A percentile compares a stretch with the other conserved stretches of the same genome.
Evolutionary conservation across 257 asterid species (phyloP).

Genomic region (Solanum bulbocastanum): DNA sequence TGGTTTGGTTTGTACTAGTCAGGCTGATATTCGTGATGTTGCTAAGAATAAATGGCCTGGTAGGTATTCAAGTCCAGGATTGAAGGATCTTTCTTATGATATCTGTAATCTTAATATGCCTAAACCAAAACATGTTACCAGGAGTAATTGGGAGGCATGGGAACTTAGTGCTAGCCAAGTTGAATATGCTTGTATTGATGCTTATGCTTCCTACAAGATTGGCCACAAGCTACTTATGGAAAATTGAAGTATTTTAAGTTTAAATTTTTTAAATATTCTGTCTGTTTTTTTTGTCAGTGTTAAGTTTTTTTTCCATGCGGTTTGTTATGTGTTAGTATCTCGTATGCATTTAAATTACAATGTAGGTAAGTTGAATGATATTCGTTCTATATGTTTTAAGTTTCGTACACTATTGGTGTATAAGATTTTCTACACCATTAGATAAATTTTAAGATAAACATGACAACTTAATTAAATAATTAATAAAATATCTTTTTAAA

Average conservation of each 20-base stretch:
- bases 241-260: neutral
- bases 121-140: constrained; percentile 45
- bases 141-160: constrained; percentile 68
- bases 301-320: neutral
- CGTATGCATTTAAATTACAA: too few relatives aligned
- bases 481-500: too few relatives aligned
- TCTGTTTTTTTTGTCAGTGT: neutral
- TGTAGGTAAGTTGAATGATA: neutral
- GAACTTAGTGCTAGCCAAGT: constrained; percentile 29
- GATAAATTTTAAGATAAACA: too few relatives aligned
- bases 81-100: constrained; percentile 50
- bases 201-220: constrained; percentile 66
- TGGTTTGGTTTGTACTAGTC: constrained; percentile 30
- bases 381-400: neutral
- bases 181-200: constrained; percentile 71
- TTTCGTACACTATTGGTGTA: too few relatives aligned
- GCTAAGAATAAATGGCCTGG: constrained; percentile 46
- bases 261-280: neutral
- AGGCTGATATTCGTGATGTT: constrained; percentile 19
- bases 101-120: constrained; percentile 34
- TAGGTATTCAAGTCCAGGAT: constrained; percentile 37
- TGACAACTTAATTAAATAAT: too few relatives aligned
- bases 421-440: too few relatives aligned
- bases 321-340: too few relatives aligned
- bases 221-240: constrained; percentile 14